Conservation (phyloP, 2,329 filamentous ascomycete species). For the Laburnicola sp. region DNA sequence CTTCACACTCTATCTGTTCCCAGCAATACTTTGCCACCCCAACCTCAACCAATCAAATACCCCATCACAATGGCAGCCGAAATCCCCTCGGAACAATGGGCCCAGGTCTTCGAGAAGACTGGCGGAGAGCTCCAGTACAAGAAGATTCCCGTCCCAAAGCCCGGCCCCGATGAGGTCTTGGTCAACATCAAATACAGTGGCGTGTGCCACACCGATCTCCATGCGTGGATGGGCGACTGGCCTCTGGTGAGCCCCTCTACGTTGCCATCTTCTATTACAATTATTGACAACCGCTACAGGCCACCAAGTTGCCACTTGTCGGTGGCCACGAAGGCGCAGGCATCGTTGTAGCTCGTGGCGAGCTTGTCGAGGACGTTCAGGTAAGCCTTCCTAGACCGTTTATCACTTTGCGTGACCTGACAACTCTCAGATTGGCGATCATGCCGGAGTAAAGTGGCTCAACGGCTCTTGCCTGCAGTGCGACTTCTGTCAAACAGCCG, state of each 20-base stretch:
- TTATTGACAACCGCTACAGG: constrained; percentile 29
- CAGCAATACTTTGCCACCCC: constrained; percentile 6
- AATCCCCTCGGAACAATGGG: constrained; percentile 85
- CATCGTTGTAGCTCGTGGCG: constrained; percentile 76
- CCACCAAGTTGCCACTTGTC: constrained; percentile 80
- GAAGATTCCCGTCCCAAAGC: constrained; percentile 78
- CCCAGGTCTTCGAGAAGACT: constrained; percentile 82
- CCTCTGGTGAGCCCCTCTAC: constrained; percentile 58
- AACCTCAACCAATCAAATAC: not conserved
- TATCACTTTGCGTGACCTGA: not conserved
- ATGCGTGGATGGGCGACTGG: constrained; percentile 88
- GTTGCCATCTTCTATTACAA: not conserved
- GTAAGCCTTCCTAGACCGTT: constrained; percentile 7
- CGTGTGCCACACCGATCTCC: constrained; percentile 86
- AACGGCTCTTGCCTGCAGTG: constrained; percentile 85
- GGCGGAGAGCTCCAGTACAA: constrained; percentile 73
- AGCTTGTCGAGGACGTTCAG: constrained; percentile 74
- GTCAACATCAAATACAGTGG: constrained; percentile 89
- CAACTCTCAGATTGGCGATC: constrained; percentile 66
- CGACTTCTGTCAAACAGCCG: constrained; percentile 76
- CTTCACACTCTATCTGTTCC: not conserved
- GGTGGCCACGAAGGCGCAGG: constrained; percentile 81
- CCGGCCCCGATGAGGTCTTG: constrained; percentile 86
- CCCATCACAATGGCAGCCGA: constrained; percentile 50
- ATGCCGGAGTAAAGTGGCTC: constrained; percentile 89